Evolutionary conservation across 768 basidiomycete species (phyloP), one percentile per base, ranked within the genome.

Genomic region (Hydnum rufescens): DNA sequence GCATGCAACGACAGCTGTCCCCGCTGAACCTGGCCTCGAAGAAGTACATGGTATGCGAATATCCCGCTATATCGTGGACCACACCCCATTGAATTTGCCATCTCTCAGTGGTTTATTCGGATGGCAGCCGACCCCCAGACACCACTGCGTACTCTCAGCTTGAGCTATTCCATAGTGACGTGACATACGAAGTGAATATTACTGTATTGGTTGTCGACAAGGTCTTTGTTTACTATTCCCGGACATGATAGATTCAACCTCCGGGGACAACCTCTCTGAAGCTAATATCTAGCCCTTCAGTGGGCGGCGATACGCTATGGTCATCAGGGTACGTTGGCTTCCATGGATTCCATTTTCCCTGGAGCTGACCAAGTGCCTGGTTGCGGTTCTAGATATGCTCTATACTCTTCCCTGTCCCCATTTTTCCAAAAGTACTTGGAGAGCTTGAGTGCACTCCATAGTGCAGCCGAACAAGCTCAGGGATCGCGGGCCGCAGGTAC

Each of bases 151-250:
- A 81, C 61, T 73, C 80, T 8, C 79, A 80, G 61, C 57, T 77
- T 13, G 85, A 86, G 57, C 71, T 88, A 19, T 86, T 80, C 78
- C 84, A 87, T 65, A 76, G 78, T 2, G 87, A 89, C 63, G 82
- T 82, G 54, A 74, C 80, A 3, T 89, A 86, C 65, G 85, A 90
- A 64, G 60, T 80, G 2, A 60, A 63, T 47, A 60, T 59, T 42
- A 26, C 13, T 39, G 25, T 47, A 53, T n/a, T 29, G 5, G 16
- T 4, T 23, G 4, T 26, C 4, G 4, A 43, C 31, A 23, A 13
- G 48, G 19, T 39, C 34, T 6, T 28, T 23, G 2, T n/a, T n/a
- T n/a, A n/a, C n/a, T 22, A n/a, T 47, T 4, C 28, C 2, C 4
- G 13, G 5, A 4, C n/a, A 6, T 28, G 13, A 43, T 54, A 55